Evolutionary conservation across 257 asterid species (phyloP), one percentile per base, ranked within the genome.

Genomic region (Plantago elongata): DNA sequence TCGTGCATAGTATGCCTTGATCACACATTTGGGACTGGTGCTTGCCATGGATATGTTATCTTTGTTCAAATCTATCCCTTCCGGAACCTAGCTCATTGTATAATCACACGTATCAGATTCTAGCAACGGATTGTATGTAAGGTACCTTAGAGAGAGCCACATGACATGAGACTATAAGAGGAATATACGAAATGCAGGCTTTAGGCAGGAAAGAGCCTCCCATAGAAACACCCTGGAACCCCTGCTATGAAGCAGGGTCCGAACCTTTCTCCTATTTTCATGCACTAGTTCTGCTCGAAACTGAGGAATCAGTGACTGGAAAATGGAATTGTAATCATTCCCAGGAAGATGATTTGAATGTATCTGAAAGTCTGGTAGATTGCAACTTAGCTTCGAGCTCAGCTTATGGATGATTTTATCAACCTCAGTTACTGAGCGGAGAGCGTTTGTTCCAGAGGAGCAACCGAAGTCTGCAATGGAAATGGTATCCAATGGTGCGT

Each of bases 101-200:
- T 22, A 22, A 22, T 22, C 27, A 22, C 1, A 1, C 2, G 27
- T 22, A 22, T 22, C 27, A 22, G 27, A 22, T 22, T 22, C 27
- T 1, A 22, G 27, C 27, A 22, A 1, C 2, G 27, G 27, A 22
- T 22, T 22, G 27, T 22, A 22, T 2, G 27, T 22, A 22, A 22
- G n/a, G n/a, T n/a, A 70, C 89, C 75, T 70, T 74, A 63, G 91
- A 85, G 91, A 85, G 3, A 83, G 78, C 91, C 94, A 84, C 79
- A 75, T 80, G 67, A 84, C 79, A 75, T 80, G 67, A 84, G 86
- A 60, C 91, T 81, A 61, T 77, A 88, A 51, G 87, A 81, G 22
- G 95, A 83, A 70, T 88, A 84, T 49, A 83, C 71, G 64, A 88
- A 88, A 70, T 85, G 92, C 9, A 88, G 69, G 11, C 60, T 70